Evolutionary conservation across 1,139 yeast genomes (phyloP).

Genomic region (Magnusiomyces clavatus): DNA sequence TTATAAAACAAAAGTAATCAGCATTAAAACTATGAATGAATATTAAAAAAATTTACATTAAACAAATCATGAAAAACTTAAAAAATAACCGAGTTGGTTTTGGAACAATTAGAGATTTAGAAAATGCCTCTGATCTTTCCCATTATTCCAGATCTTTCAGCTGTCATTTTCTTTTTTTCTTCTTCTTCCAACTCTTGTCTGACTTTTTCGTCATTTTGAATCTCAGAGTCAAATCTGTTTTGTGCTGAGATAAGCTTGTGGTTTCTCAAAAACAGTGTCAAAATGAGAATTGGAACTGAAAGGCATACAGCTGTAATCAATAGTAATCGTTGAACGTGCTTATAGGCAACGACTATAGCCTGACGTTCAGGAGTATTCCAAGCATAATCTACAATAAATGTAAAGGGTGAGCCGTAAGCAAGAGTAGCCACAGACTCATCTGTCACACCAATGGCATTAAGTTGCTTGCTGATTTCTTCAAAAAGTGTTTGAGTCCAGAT

Average conservation of each 20-base stretch:
- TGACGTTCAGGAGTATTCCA: conserved; percentile 58
- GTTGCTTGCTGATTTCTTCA: conserved; percentile 21
- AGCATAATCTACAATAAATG: conserved; percentile 39
- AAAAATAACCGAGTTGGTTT: no score
- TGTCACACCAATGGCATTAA: conserved; percentile 16
- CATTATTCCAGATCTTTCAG: neutral
- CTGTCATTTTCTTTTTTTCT: neutral
- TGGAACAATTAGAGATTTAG: no score
- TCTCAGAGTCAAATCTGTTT: conserved; percentile 27
- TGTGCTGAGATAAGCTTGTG: conserved; percentile 36
- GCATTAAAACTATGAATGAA: no score
- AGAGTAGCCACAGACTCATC: conserved; percentile 32
- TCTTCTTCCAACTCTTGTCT: neutral
- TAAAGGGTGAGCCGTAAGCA: conserved; percentile 51
- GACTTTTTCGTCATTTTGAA: no score
- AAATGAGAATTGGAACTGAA: conserved; percentile 44
- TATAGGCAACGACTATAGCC: conserved; percentile 51
- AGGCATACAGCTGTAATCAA: conserved; percentile 51
- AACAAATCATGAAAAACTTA: no score
- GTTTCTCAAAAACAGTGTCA: conserved; percentile 49
- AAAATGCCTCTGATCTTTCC: no score
- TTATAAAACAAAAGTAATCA: no score
- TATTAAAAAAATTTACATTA: no score
- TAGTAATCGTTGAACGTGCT: conserved; percentile 50
- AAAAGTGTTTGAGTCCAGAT: conserved; percentile 42